phyloP scores from a whole-genome alignment of 495 filamentous ascomycete species.

The Venustampulla echinocandica region DNA sequence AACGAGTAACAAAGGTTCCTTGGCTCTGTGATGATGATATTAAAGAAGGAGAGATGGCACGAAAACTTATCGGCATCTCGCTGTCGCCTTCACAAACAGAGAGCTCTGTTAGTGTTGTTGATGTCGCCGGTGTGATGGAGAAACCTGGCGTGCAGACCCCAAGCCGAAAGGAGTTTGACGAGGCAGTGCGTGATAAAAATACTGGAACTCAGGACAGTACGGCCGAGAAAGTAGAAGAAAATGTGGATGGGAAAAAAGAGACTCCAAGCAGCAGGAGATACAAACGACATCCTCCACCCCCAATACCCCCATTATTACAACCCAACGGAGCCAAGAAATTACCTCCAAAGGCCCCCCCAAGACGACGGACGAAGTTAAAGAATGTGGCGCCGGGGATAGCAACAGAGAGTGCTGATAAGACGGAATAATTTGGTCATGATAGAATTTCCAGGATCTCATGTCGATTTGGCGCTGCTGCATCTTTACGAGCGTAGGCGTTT shows the following conservation, averaged over 20 bases:
- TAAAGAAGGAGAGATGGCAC: conserved; percentile 36
- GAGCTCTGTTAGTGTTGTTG: conserved; percentile 60
- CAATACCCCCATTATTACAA: conserved; percentile 22
- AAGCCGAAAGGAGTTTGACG: conserved; percentile 46
- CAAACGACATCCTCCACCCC: conserved; percentile 37
- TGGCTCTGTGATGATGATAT: conserved; percentile 57
- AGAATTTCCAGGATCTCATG: too few relatives aligned
- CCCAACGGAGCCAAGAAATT: conserved; percentile 34
- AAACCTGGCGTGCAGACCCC: conserved; percentile 82
- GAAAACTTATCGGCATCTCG: conserved; percentile 41
- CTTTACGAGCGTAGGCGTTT: too few relatives aligned
- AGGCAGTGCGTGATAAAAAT: conserved; percentile 3
- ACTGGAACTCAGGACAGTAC: conserved; percentile 8
- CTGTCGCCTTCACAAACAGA: conserved; percentile 37
- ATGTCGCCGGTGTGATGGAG: conserved; percentile 70
- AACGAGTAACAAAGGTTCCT: conserved; percentile 69
- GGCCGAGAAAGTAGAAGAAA: conserved; percentile 4
- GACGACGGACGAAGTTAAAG: conserved; percentile 37
- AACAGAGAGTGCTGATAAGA: too few relatives aligned
- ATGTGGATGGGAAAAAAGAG: conserved; percentile 8
- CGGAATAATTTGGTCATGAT: too few relatives aligned
- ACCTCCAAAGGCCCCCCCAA: conserved; percentile 47
- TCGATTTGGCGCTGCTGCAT: too few relatives aligned
- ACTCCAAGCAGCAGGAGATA: conserved; percentile 31
- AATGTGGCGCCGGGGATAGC: conserved; percentile 7